Percentiles rank a stretch among this genome's conserved stretches.
phyloP scores from a whole-genome alignment of 1,139 yeast genomes.

The Suhomyces taliae region DNA sequence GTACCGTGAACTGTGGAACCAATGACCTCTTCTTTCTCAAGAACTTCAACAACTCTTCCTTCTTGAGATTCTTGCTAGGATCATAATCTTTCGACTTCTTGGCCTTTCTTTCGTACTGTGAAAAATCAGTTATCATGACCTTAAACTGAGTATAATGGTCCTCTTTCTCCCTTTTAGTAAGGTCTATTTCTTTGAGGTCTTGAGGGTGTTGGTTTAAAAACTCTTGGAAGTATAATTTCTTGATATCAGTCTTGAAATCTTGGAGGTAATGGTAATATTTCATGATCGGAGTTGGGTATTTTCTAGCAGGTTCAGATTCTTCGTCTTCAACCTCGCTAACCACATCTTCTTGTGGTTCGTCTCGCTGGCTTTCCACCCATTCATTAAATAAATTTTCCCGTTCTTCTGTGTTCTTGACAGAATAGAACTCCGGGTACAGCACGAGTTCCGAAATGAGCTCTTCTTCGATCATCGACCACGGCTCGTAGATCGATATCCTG shows the following conservation, averaged over 20 bases:
- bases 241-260: slow-evolving; percentile 30
- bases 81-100: slow-evolving; percentile 20
- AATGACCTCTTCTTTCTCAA: not conserved
- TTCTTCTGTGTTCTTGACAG: slow-evolving; percentile 18
- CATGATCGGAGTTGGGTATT: slow-evolving; percentile 30
- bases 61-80: slow-evolving; percentile 29
- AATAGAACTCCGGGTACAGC: slow-evolving; percentile 32
- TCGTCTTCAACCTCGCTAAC: not conserved
- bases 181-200: slow-evolving; percentile 16
- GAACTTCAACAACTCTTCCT: slow-evolving; percentile 15
- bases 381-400: slow-evolving; percentile 30
- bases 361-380: slow-evolving; percentile 27
- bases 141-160: slow-evolving; percentile 24
- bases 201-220: slow-evolving; percentile 23
- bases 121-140: slow-evolving; percentile 26
- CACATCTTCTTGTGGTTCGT: not conserved
- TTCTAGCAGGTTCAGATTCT: not conserved
- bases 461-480: slow-evolving; percentile 44
- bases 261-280: slow-evolving; percentile 29
- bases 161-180: slow-evolving; percentile 22
- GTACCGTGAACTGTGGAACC: not conserved
- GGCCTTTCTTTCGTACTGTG: slow-evolving; percentile 24
- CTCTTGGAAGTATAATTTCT: slow-evolving; percentile 27
- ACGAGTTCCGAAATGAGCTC: slow-evolving; percentile 32
- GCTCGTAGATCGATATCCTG: slow-evolving; percentile 33